Evolutionary conservation across 2,329 filamentous ascomycete species (phyloP).

Genomic region (Aschersonia sp.): DNA sequence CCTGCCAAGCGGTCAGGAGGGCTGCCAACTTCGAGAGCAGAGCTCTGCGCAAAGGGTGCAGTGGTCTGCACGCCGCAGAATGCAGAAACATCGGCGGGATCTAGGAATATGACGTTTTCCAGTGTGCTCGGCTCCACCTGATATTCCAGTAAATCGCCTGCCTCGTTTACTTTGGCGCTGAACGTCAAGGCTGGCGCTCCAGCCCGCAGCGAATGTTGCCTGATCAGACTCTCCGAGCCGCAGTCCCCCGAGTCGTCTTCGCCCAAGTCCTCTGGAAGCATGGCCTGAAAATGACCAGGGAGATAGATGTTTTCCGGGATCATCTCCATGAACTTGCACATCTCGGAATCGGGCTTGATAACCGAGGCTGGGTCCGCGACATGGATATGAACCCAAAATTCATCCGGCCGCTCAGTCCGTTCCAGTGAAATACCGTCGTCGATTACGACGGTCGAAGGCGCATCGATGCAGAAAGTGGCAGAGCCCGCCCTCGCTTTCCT

Average conservation of each 20-base stretch:
- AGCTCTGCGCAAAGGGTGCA: constrained; percentile 6
- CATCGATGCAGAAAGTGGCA: constrained; percentile 61
- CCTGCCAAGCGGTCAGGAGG: constrained; percentile 5
- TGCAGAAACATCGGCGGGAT: constrained; percentile 31
- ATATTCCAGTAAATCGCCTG: constrained; percentile 37
- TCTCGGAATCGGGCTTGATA: constrained; percentile 41
- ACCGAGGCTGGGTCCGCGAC: constrained; percentile 65
- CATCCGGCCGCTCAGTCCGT: constrained; percentile 29
- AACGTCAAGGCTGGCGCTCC: constrained; percentile 44
- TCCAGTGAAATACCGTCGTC: constrained; percentile 70
- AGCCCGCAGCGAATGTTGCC: constrained; percentile 38
- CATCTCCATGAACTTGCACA: constrained; percentile 47
- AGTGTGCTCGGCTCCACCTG: constrained; percentile 39
- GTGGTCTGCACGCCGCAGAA: constrained; percentile 23
- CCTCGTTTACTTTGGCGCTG: constrained; percentile 39
- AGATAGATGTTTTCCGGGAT: constrained; percentile 46
- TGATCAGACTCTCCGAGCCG: constrained; percentile 24
- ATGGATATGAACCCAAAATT: constrained; percentile 67
- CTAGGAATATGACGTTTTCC: constrained; percentile 41
- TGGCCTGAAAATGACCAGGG: constrained; percentile 39
- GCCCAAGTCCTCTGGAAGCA: constrained; percentile 33
- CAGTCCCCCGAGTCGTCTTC: constrained; percentile 14
- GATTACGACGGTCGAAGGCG: constrained; percentile 50
- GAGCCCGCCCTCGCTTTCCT: constrained; percentile 45
- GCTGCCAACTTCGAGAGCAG: constrained; percentile 15